These are phyloP conservation scores for Bipolaris bicolor DNA, from an alignment of 2,329 filamentous ascomycete genomes.

Conservation along the genomic window DNA sequence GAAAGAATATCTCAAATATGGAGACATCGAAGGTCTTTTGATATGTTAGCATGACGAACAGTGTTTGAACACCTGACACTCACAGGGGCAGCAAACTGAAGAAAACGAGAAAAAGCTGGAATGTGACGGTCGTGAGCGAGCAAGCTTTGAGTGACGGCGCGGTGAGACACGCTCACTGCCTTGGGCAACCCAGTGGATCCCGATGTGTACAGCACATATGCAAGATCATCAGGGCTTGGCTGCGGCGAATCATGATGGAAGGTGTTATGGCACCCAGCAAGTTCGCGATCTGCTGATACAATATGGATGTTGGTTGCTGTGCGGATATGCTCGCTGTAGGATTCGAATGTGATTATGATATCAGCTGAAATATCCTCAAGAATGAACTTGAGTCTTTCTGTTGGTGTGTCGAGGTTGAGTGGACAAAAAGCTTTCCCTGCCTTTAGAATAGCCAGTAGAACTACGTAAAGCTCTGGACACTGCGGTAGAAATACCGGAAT, in stretches of 20 bases:
- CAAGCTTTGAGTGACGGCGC: conserved; percentile 79
- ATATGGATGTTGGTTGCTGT: conserved; percentile 45
- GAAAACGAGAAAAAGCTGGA: conserved; percentile 76
- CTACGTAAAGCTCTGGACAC: conserved; percentile 76
- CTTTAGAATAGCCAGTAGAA: conserved; percentile 78
- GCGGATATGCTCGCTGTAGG: conserved; percentile 52
- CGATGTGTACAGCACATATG: conserved; percentile 94
- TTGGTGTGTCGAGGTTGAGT: conserved; percentile 76
- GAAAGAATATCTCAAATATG: conserved; percentile 94
- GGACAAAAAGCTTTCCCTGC: conserved; percentile 87
- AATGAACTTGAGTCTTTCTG: conserved; percentile 80
- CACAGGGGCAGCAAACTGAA: conserved; percentile 83
- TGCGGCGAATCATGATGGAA: not conserved
- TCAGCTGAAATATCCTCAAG: conserved; percentile 74
- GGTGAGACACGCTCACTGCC: conserved; percentile 82
- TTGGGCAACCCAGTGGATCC: conserved; percentile 90
- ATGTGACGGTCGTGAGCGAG: conserved; percentile 81
- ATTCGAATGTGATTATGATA: conserved; percentile 68
- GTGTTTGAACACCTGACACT: not conserved
- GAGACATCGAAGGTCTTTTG: conserved; percentile 83
- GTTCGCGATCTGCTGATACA: conserved; percentile 52
- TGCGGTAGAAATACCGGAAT: conserved; percentile 81
- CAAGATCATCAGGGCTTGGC: conserved; percentile 56
- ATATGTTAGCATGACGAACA: conserved; percentile 2
- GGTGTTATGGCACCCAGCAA: conserved; percentile 34